phyloP scores from a whole-genome alignment of 345 rosid genomes.

The Brassica cretica region DNA sequence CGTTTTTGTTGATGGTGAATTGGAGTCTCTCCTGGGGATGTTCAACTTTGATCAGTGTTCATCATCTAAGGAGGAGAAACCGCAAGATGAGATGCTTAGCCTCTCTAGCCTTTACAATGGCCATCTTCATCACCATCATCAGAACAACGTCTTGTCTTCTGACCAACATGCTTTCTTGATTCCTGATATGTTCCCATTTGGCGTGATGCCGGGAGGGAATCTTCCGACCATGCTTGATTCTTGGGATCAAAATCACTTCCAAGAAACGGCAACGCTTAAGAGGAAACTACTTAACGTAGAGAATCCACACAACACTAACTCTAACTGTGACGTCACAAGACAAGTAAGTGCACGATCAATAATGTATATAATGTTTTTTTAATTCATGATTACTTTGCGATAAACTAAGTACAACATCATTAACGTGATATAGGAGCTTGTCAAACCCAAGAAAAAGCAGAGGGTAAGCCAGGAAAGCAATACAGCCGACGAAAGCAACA shows the following conservation, averaged over 20 bases:
- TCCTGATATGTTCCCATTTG: slow-evolving; percentile 29
- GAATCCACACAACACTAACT: slow-evolving; percentile 9
- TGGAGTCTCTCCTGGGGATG: slow-evolving; percentile 41
- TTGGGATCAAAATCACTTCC: slow-evolving; percentile 31
- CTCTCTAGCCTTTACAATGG: slow-evolving; percentile 37
- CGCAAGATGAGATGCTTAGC: slow-evolving; percentile 26
- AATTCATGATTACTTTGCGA: background rate
- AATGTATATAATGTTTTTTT: background rate
- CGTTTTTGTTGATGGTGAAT: slow-evolving; percentile 42
- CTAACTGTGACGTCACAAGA: slow-evolving; percentile 20
- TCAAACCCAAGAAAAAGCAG: slow-evolving; percentile 44
- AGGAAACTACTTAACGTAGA: slow-evolving; percentile 32
- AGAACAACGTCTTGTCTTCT: slow-evolving; percentile 22
- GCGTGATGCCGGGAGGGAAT: slow-evolving; percentile 19
- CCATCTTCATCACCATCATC: slow-evolving; percentile 27
- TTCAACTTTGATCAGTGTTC: slow-evolving; percentile 42
- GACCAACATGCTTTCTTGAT: slow-evolving; percentile 36
- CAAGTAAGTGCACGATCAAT: slow-evolving; percentile 30
- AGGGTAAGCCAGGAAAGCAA: slow-evolving; percentile 39
- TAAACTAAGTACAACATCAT: slow-evolving; percentile 2
- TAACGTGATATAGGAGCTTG: slow-evolving; percentile 28
- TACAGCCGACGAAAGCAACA: slow-evolving; percentile 42
- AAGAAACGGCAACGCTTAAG: slow-evolving; percentile 26
- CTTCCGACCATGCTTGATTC: slow-evolving; percentile 37
- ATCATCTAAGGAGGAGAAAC: slow-evolving; percentile 34